Evolutionary conservation across 495 filamentous ascomycete genomes (phyloP), one percentile per base, ranked within the genome.

Genomic region (Pseudevernia furfuracea): DNA sequence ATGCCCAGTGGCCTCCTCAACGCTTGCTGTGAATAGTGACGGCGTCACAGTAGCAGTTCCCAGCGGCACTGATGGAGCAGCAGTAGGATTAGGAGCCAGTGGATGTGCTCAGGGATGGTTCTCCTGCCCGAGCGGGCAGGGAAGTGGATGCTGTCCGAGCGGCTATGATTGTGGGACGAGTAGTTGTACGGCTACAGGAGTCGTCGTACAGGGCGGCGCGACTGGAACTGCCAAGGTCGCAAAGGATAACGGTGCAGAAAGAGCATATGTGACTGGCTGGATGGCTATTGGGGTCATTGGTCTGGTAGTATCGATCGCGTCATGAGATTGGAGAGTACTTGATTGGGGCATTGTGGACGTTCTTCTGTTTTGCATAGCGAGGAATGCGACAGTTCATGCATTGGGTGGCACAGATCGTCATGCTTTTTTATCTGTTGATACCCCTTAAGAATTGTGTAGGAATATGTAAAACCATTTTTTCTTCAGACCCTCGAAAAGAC

Each of bases 101-200:
- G 76, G 72, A 34, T 96, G 92, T 67, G 89, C 90, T 0, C 74
- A 61, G 30, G 91, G 91, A 4, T 96, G 91, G 91, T 89, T 84
- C 62, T 81, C 79, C 48, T 96, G 92, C 62, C 84, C 82, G 0
- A 84, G 82, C 8, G 81, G 78, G 17, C 77, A 77, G 0, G 82
- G 86, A 0, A 91, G 92, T 11, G 86, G 84, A 1, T 96, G 91
- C 70, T 96, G 91, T 79, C 91, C 90, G 6, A 76, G 66, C 30
- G 90, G 89, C 25, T 93, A 85, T 72, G 74, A 64, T 8, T 96
- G 91, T 75, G 91, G 90, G 14, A 77, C 79, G 28, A 89, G 87
- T 71, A 89, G 87, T 71, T 96, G 91, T 71, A 83, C 82, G 17
- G 82, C 81, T 30, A 79, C 81, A 4, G 71, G 58, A n/a, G 66